Evolutionary conservation across 2,329 filamentous ascomycete genomes (phyloP), one percentile per base, ranked within the genome.

Genomic region (Clonostachys solani): DNA sequence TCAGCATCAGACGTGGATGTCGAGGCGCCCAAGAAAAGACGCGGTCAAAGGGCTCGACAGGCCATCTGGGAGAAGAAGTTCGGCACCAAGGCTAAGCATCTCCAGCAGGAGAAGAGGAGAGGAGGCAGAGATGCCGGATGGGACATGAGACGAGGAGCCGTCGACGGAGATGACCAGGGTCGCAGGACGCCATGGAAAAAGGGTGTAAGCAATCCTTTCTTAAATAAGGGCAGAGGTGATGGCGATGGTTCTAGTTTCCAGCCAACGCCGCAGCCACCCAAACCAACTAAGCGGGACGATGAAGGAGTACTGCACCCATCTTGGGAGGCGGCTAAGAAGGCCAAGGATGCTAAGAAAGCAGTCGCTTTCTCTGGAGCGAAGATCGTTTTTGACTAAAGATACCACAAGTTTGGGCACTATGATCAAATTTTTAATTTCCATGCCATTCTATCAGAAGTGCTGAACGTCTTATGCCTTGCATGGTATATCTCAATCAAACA

Each of bases 1-100:
- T 81, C 78, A 1, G 80, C 78, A 7, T 87, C 84, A 0, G 84
- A 87, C 52, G 70, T 88, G 18, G 87, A 90, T 45, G 64, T 75
- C 3, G 79, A 78, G 6, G 73, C 72, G 1, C 66, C 74, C 0
- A 81, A 81, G 56, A 92, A 91, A 66, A 92, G 92, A 57, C 77
- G 87, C 18, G 89, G 89, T 5, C 89, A 95, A 66, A 78, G 83
- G 40, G 87, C 86, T n/a, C 80, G 89, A 9, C 86, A 88, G 60
- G 80, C 83, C 19, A 86, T 94, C 49, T 87, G 83, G 73, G 88
- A 92, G 69, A 85, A 89, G 69, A 92, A 92, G 60, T 92, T 77
- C 62, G 87, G 87, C 44, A 73, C 76, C 13, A 75, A 78, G 51
- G 89, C 89, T 2, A 87, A 84, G 55, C 87, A 91, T 58, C 63